Base-by-base conservation (phyloP, 768 basidiomycete species). In the Cystobasidium ongulense region DNA sequence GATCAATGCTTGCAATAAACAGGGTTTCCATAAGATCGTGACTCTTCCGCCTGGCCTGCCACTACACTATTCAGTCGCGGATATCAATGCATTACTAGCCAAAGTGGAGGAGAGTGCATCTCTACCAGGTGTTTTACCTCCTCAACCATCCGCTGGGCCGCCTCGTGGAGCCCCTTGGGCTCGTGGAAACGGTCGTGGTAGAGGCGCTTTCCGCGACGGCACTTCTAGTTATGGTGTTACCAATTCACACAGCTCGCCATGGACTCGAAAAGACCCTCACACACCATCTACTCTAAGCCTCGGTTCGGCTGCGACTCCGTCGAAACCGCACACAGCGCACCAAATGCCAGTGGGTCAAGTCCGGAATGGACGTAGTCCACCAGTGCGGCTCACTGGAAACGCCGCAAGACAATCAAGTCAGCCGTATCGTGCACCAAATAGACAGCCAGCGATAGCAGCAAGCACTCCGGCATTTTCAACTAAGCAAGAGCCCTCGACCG, bases 1-100 rank as follows among this genome's bases (percentile, higher is more conserved):
- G 31, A 43, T 38, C 15, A 21, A 5, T 29, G 31, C 31, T 54
- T 18, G n/a, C 2, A 7, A 25, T 2, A 7, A 11, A 39, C 71
- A 75, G 74, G 74, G 74, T 23, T 75, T 75, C 33, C 65, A 75
- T 35, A 66, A 50, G 25, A 75, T 75, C 31, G 38, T 72, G 4
- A 13, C 25, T 17, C 70, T 75, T 21, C 68, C 74, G 1, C 2
- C 66, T 7, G 35, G 7, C 23, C 54, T 70, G 67, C 73, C 73
- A 4, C 74, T 52, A 21, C 68, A 52, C n/a, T 71, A 71, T 29
- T 27, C 25, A 15, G 3, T 71, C 5, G 33, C 50, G 11, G 68
- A 71, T 38, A 43, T 71, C 54, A 71, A 71, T 54, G 27, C 68
- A 13, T 11, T 71, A 35, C 52, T 71, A 2, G 39, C 21, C 11